Base-by-base conservation (phyloP, 2,329 filamentous ascomycete species). In the Sclerotiophoma versabilis region DNA sequence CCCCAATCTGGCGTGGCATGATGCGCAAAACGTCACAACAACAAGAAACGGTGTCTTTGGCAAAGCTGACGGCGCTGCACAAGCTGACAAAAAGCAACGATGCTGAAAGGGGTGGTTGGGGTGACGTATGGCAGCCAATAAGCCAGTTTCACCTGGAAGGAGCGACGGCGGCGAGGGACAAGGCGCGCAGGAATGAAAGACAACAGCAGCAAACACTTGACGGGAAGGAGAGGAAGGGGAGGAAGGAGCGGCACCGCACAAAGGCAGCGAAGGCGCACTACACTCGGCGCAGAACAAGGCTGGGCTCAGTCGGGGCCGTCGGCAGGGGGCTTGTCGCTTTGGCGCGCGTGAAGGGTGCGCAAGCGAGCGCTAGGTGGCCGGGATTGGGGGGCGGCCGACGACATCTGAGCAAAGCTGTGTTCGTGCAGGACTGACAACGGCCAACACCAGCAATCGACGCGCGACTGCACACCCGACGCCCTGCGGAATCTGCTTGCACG, bases 1-100 rank as follows among this genome's bases (percentile, higher is more conserved):
- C 66, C 70, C 76, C 76, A 73, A 73, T 71, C 64, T 76, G 75
- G 48, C 79, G 69, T 54, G 80, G 65, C 78, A 80, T 80, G 57
- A 45, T 47, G 63, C 63, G 64, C 58, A 48, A 54, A 48, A 20
- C 9, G 42, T 39, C 41, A 37, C 14, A 42, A 42, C 14, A 39
- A 14, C 20, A 17, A 39, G 23, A 30, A 0, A 26, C 17, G n/a
- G 41, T 30, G 47, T 47, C 22, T 33, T 7, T 47, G 19, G 36
- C 39, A 49, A 33, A 36, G 41, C 34, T 22, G 45, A 49, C 27
- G 12, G 33, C 33, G 39, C 26, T 23, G 5, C 20, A 14, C 29
- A 30, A 32, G 52, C 46, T 32, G 41, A 27, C 44, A 46, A 20
- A 34, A 45, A n/a, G 34, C n/a, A 25, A 33, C 20, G 19, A 25